A percentile compares a stretch with the other conserved stretches of the same genome.
These are phyloP conservation scores for Priceomyces castillae DNA, from an alignment of 805 yeast genomes.

Conservation along the genomic window DNA sequence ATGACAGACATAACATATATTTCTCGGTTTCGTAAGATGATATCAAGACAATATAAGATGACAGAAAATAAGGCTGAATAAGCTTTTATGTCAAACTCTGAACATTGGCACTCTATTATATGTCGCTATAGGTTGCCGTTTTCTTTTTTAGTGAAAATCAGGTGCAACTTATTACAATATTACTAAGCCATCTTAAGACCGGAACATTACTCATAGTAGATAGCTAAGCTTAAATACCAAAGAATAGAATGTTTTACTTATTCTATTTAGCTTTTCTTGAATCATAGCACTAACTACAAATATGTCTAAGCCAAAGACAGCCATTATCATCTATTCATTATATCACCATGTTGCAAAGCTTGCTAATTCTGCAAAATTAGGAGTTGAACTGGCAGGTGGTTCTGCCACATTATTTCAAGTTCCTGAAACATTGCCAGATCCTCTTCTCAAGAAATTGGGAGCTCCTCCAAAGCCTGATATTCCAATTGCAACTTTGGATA, in stretches of 20 bases:
- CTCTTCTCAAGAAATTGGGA: slow-evolving; percentile 14
- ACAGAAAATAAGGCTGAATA: no score
- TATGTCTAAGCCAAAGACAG: slow-evolving; percentile 22
- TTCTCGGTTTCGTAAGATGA: no score
- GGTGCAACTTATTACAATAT: no score
- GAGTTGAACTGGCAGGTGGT: slow-evolving; percentile 63
- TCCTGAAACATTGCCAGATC: slow-evolving; percentile 18
- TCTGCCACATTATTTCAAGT: slow-evolving; percentile 60
- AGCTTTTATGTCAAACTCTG: no score
- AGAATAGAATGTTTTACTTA: background rate
- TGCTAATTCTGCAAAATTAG: slow-evolving; percentile 61
- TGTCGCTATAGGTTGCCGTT: no score
- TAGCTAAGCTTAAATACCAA: no score
- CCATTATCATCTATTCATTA: slow-evolving; percentile 53
- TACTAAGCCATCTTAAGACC: no score
- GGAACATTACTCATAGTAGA: no score
- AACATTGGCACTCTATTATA: no score
- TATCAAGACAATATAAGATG: no score
- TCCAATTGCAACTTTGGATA: slow-evolving; percentile 58
- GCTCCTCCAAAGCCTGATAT: slow-evolving; percentile 28
- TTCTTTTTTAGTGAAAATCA: no score
- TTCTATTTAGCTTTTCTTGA: background rate
- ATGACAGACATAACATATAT: no score
- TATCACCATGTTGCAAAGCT: slow-evolving; percentile 68
- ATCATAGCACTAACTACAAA: background rate